Evolutionary conservation across 257 asterid species (phyloP).

Genomic region (Hygrophila difformis): DNA sequence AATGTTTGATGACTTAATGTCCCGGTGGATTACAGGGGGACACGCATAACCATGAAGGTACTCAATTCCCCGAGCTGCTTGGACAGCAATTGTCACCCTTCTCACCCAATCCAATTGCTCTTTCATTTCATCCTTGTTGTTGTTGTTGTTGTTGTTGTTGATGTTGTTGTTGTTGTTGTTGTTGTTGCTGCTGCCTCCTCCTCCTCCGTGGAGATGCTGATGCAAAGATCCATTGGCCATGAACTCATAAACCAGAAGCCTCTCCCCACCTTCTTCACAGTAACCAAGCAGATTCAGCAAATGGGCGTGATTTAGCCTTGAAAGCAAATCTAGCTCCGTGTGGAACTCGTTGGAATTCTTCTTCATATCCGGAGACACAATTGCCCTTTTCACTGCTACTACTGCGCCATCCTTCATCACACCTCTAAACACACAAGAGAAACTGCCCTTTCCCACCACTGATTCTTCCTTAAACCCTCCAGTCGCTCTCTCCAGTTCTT

Average conservation of each 20-base stretch:
- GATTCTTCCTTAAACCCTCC: slow-evolving; percentile 71
- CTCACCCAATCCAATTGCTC: slow-evolving; percentile 79
- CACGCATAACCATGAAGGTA: slow-evolving; percentile 91
- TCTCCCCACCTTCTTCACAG: slow-evolving; percentile 79
- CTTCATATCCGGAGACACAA: slow-evolving; percentile 62
- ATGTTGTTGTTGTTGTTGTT: too few relatives aligned
- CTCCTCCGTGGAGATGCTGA: slow-evolving; percentile 74
- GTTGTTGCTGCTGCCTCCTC: too few relatives aligned
- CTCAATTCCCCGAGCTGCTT: slow-evolving; percentile 89
- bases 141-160: too few relatives aligned
- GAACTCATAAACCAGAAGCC: slow-evolving; percentile 84
- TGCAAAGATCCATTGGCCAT: slow-evolving; percentile 93
- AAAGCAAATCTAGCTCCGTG: slow-evolving; percentile 78
- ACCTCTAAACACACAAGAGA: slow-evolving; percentile 82
- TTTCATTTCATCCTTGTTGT: slow-evolving; percentile 32
- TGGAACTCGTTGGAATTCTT: slow-evolving; percentile 77
- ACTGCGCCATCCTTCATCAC: slow-evolving; percentile 63
- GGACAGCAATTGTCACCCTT: slow-evolving; percentile 81
- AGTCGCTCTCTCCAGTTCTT: slow-evolving; percentile 68
- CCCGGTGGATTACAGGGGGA: slow-evolving; percentile 92
- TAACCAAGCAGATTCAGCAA: slow-evolving; percentile 74
- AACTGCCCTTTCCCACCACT: slow-evolving; percentile 78
- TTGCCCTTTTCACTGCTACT: slow-evolving; percentile 81
- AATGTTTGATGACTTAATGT: slow-evolving; percentile 83
- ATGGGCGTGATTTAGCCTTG: slow-evolving; percentile 83